These are phyloP conservation scores for Penicillium cinerascens DNA, from an alignment of 495 filamentous ascomycete species.

Conservation along the genomic window DNA sequence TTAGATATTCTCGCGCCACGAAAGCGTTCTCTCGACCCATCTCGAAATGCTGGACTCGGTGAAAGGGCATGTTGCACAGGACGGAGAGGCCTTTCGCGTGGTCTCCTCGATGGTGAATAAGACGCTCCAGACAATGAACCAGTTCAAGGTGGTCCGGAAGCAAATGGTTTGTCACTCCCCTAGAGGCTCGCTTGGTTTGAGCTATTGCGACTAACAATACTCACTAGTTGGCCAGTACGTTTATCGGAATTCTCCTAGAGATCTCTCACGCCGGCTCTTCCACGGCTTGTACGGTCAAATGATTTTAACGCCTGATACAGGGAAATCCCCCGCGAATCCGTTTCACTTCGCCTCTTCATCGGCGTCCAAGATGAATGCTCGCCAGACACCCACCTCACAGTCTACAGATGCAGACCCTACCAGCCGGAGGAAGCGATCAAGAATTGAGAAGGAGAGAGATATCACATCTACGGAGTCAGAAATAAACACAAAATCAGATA, in stretches of 20 bases:
- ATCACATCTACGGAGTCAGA: neutral
- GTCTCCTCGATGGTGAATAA: constrained; percentile 36
- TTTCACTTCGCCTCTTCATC: neutral
- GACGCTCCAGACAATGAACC: constrained; percentile 33
- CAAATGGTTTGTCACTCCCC: constrained; percentile 28
- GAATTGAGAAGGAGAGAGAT: constrained; percentile 8
- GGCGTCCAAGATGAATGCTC: neutral
- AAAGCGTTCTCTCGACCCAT: constrained; percentile 34
- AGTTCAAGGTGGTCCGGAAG: constrained; percentile 34
- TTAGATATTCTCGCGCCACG: constrained; percentile 37
- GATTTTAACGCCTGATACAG: neutral
- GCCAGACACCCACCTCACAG: constrained; percentile 2
- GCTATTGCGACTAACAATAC: neutral
- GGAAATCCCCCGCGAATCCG: neutral
- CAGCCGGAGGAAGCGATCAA: constrained; percentile 11
- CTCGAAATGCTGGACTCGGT: constrained; percentile 31
- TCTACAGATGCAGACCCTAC: constrained; percentile 7
- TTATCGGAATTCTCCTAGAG: neutral
- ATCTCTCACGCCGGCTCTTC: neutral
- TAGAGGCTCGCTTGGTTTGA: neutral
- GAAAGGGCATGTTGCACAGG: constrained; percentile 17
- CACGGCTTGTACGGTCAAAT: neutral
- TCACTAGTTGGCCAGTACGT: constrained; percentile 24
- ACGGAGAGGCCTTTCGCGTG: constrained; percentile 23
- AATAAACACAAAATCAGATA: constrained; percentile 3